Base-by-base conservation (phyloP, 441 rosid species). In the Breynia disticha region DNA sequence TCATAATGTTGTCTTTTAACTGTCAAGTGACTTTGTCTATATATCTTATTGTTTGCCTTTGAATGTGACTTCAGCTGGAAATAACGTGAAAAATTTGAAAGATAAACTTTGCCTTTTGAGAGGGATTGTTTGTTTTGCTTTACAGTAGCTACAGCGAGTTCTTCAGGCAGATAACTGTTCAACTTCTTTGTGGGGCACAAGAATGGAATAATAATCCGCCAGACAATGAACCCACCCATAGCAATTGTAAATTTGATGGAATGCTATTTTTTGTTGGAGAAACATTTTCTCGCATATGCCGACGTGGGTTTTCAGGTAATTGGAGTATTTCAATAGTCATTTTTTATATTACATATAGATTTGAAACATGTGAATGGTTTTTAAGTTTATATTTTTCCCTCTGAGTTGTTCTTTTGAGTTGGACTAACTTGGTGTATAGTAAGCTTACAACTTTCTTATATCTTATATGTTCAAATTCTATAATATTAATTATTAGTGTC, bases 271-370 rank as follows among this genome's bases (percentile, higher is more conserved):
- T 93, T 74, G 61, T 69, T 4, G 97, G 90, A 61, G 89, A 83
- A 63, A 78, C 57, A 41, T 84, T 89, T 72, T 75, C 90, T 65
- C 94, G 87, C 61, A 83, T 89, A 51, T 85, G 90, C 69, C 80
- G 97, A 48, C 97, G 99, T 37, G 99, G 99, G 54, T 83, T 81
- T 74, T 74, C 95, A 77, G 99, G 99, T 93, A 72, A 56, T 44
- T 63, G 44, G 60, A 60, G 41, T 54, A 14, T 66, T 52, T 61
- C 17, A 35, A 24, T 24, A 24, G 7, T 24, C 32, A 24, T 24
- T 2, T 3, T 24, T 24, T 3, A 24, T 24, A 24, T 24, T 2
- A 7, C 32, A 24, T 24, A 24, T 24, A 24, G 32, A 2, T 24
- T 24, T 7, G 32, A 24, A 24, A 24, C 32, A 24, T 24, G 32